Conservation (phyloP, 2,329 filamentous ascomycete species). For the Knoxdaviesia proteae region DNA sequence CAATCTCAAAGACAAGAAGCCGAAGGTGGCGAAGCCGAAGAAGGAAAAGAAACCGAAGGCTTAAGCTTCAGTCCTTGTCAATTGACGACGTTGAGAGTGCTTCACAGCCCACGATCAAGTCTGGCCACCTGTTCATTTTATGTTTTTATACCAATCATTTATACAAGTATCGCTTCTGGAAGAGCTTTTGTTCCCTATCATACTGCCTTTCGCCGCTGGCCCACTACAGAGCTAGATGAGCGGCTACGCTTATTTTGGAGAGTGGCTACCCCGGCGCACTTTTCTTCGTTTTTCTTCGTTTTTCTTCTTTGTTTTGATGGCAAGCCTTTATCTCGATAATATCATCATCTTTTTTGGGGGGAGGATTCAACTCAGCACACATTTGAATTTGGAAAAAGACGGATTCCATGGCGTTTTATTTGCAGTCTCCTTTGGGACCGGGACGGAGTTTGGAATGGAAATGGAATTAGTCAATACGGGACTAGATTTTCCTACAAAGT, state of each 20-base stretch:
- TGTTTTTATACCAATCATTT: background rate
- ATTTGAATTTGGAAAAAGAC: too few species aligned
- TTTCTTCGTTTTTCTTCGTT: constrained; percentile 1
- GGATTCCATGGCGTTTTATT: too few species aligned
- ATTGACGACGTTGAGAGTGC: too few species aligned
- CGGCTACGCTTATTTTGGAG: too few species aligned
- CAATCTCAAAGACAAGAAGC: constrained; percentile 30
- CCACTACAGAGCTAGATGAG: too few species aligned
- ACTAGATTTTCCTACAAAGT: too few species aligned
- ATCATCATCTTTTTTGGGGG: too few species aligned
- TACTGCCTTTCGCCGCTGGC: background rate
- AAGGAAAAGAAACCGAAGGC: constrained; percentile 6
- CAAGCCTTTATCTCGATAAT: background rate
- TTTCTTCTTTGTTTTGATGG: background rate
- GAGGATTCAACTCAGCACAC: too few species aligned
- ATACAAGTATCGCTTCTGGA: background rate
- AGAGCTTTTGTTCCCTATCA: background rate
- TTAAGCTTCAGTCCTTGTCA: background rate
- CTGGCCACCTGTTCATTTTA: background rate
- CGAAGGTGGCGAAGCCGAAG: constrained; percentile 19
- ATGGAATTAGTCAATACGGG: too few species aligned
- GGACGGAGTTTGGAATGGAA: too few species aligned
- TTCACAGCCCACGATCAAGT: too few species aligned
- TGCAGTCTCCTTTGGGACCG: too few species aligned
- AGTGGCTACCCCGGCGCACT: background rate